phyloP scores from a whole-genome alignment of 225 moss, liverwort and hornwort genomes.

The Physcomitrium patens region DNA sequence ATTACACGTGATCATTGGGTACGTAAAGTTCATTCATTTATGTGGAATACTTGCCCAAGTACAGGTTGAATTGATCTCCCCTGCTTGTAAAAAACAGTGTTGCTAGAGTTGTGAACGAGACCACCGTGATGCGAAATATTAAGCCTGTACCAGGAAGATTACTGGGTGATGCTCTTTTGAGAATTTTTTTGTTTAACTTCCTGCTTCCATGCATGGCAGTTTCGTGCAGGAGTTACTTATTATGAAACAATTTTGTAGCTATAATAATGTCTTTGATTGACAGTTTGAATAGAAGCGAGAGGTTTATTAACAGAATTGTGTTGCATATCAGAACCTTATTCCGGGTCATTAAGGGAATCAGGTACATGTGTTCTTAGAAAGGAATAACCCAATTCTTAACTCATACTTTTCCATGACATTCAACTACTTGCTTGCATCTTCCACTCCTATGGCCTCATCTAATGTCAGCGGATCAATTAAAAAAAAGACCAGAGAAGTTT shows the following conservation, averaged over 20 bases:
- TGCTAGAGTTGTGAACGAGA: constrained; percentile 48
- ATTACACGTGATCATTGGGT: not conserved
- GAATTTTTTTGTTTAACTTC: not conserved
- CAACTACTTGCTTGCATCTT: too few relatives aligned
- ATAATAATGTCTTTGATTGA: not conserved
- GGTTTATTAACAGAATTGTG: too few relatives aligned
- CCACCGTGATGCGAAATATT: constrained; percentile 52
- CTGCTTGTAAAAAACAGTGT: constrained; percentile 37
- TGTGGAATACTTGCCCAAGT: not conserved
- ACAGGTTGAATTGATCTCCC: not conserved
- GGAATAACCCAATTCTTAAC: too few relatives aligned
- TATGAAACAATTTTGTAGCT: not conserved
- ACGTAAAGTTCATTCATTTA: not conserved
- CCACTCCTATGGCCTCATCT: too few relatives aligned
- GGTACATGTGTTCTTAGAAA: too few relatives aligned
- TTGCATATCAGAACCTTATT: too few relatives aligned
- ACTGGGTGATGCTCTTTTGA: constrained; percentile 45
- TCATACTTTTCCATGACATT: too few relatives aligned
- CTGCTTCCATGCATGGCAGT: not conserved
- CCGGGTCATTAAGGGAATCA: too few relatives aligned
- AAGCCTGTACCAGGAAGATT: constrained; percentile 71
- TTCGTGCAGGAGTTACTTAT: not conserved
- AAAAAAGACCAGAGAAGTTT: too few relatives aligned
- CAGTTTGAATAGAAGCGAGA: not conserved
- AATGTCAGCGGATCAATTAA: too few relatives aligned